These are phyloP conservation scores for Ganoderma resinaceum DNA, from an alignment of 1,284 basidiomycete genomes.

Conservation along the genomic window DNA sequence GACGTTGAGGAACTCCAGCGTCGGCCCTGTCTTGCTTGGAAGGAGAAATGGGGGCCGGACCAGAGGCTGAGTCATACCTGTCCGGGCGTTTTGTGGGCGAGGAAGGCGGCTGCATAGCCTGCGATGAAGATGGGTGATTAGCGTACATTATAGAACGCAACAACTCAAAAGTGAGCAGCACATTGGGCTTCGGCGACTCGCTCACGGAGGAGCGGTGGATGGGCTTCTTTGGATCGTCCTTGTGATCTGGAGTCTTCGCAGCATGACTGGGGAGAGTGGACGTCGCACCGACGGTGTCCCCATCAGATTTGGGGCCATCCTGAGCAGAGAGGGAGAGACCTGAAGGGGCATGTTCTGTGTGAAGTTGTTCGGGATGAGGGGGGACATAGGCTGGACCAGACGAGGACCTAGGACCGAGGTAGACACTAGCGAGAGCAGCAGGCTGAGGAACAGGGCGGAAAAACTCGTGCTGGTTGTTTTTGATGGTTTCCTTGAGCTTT, in stretches of 20 bases:
- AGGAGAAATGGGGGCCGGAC: slow-evolving; percentile 11
- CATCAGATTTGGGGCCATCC: slow-evolving; percentile 9
- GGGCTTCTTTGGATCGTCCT: slow-evolving; percentile 24
- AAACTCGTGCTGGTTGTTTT: slow-evolving; percentile 71
- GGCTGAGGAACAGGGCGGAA: slow-evolving; percentile 72
- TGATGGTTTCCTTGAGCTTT: slow-evolving; percentile 74
- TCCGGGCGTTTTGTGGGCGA: slow-evolving; percentile 10
- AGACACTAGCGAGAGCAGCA: slow-evolving; percentile 64
- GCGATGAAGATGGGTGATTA: slow-evolving; percentile 4
- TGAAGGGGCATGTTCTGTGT: slow-evolving; percentile 25
- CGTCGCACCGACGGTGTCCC: slow-evolving; percentile 13
- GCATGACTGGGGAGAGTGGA: slow-evolving; percentile 16
- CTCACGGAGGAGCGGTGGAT: slow-evolving; percentile 27
- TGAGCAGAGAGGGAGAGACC: slow-evolving; percentile 17
- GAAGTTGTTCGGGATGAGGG: slow-evolving; percentile 52
- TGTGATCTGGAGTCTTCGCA: slow-evolving; percentile 22
- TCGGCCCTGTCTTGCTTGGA: slow-evolving; percentile 7
- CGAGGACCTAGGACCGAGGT: slow-evolving; percentile 53
- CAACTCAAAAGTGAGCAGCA: slow-evolving; percentile 19
- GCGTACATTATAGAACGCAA: neutral
- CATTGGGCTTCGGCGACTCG: slow-evolving; percentile 33
- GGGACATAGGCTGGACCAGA: slow-evolving; percentile 39
- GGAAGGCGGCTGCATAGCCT: slow-evolving; percentile 20
- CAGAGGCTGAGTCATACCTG: slow-evolving; percentile 20
- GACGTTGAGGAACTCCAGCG: slow-evolving; percentile 6